Base-by-base conservation (phyloP, 1,284 basidiomycete species). In the Takashimella koratensis region DNA sequence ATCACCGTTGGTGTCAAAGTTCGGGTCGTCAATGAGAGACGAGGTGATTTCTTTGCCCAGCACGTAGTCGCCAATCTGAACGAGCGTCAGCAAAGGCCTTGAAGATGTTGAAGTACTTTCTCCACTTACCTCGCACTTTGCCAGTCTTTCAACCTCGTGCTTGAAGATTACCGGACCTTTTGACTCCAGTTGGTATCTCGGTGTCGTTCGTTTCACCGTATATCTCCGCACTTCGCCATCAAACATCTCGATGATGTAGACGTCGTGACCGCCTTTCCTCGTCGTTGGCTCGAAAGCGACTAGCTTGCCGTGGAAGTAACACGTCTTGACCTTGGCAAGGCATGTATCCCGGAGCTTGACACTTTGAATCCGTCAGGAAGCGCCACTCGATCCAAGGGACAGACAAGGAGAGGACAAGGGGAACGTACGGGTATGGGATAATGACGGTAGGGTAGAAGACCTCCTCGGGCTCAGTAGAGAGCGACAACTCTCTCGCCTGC, bases 71-170 rank as follows among this genome's bases (percentile, higher is more conserved):
- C 58, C 65, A 10, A 64, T 51, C 63, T 65, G 47, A 19, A 42
- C 30, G 30, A 36, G n/a, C n/a, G n/a, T n/a, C n/a, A n/a, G n/a
- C n/a, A n/a, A n/a, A n/a, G n/a, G n/a, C n/a, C n/a, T n/a, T n/a
- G n/a, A n/a, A n/a, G n/a, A n/a, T n/a, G n/a, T n/a, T n/a, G n/a
- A n/a, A n/a, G n/a, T n/a, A n/a, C n/a, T n/a, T n/a, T n/a, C n/a
- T n/a, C n/a, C n/a, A n/a, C n/a, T n/a, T 51, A 70, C 66, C 25
- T 43, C 47, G 52, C 63, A 66, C 6, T 45, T 55, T 3, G 66
- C 66, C 19, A 67, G 16, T 16, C 30, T 62, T 5, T 45, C 49
- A 3, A 56, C 52, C 26, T 68, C 66, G 13, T 53, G n/a, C 5
- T 54, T 41, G 12, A 61, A 63, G 26, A 65, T 54, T 23, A 67